Evolutionary conservation across 306 rosid species (phyloP).

Genomic region (Nissolia schottii): DNA sequence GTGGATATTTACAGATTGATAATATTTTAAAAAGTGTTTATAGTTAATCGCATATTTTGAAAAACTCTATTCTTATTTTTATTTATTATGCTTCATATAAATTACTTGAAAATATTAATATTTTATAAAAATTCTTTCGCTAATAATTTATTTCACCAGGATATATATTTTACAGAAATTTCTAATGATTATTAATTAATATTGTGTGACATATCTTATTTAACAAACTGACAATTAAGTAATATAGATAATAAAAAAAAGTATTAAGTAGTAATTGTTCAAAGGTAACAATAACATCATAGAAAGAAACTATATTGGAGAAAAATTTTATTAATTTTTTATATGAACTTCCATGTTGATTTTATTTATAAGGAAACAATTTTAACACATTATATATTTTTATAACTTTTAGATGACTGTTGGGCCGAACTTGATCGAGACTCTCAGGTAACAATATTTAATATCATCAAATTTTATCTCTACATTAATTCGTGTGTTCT

Average conservation of each 20-base stretch:
- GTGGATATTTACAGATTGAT: too few species aligned
- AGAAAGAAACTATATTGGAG: not conserved
- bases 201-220: not conserved
- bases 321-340: too few species aligned
- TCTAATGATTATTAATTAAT: not conserved
- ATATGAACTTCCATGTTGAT: not conserved
- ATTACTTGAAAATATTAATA: not conserved
- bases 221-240: not conserved
- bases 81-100: not conserved
- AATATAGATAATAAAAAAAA: too few species aligned
- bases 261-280: too few species aligned
- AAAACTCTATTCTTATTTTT: not conserved
- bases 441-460: slow-evolving; percentile 26
- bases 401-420: slow-evolving; percentile 52
- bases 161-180: not conserved
- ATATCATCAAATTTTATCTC: not conserved
- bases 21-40: not conserved
- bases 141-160: not conserved
- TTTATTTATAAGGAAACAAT: not conserved
- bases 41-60: not conserved
- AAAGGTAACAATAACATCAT: too few species aligned
- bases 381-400: not conserved
- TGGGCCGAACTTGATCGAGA: slow-evolving; percentile 64
- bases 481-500: not conserved
- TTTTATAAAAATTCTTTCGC: not conserved